These are phyloP conservation scores for Oehlia diaphana DNA, from an alignment of 192 early-diverging fungal species.

Conservation along the genomic window DNA sequence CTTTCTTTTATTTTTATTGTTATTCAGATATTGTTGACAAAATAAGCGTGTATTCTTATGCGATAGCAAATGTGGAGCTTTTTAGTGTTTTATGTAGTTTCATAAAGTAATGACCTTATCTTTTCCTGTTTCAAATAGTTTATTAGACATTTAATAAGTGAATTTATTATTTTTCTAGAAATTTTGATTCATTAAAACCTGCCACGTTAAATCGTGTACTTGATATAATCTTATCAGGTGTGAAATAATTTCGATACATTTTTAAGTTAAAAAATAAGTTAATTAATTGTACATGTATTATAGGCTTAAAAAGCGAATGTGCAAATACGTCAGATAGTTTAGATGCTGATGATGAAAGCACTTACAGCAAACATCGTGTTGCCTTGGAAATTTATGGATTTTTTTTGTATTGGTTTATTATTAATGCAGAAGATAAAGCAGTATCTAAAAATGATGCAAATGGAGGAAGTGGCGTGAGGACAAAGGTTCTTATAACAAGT, in stretches of 20 bases:
- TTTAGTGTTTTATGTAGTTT: slow-evolving; percentile 64
- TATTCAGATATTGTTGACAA: slow-evolving; percentile 38
- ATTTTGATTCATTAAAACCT: slow-evolving; percentile 49
- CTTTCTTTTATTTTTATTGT: no score
- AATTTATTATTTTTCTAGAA: slow-evolving; percentile 36
- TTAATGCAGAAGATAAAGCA: slow-evolving; percentile 60
- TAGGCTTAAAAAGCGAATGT: slow-evolving; percentile 69
- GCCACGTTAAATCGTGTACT: slow-evolving; percentile 57
- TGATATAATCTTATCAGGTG: slow-evolving; percentile 74
- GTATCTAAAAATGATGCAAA: slow-evolving; percentile 44
- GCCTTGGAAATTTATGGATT: slow-evolving; percentile 84
- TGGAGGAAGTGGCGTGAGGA: neutral
- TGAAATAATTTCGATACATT: neutral
- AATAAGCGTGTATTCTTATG: slow-evolving; percentile 33
- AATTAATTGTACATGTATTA: neutral
- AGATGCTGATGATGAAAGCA: slow-evolving; percentile 65
- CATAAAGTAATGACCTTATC: slow-evolving; percentile 55
- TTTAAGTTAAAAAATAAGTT: neutral
- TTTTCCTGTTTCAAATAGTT: neutral
- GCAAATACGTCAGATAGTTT: slow-evolving; percentile 60
- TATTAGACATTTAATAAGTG: neutral
- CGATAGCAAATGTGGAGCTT: slow-evolving; percentile 38
- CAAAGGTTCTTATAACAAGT: neutral
- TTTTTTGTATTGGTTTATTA: slow-evolving; percentile 79
- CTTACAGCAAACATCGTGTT: slow-evolving; percentile 63